Evolutionary conservation across 2,329 filamentous ascomycete genomes (phyloP), one percentile per base, ranked within the genome.

Genomic region (Arthrobotrys iridis): DNA sequence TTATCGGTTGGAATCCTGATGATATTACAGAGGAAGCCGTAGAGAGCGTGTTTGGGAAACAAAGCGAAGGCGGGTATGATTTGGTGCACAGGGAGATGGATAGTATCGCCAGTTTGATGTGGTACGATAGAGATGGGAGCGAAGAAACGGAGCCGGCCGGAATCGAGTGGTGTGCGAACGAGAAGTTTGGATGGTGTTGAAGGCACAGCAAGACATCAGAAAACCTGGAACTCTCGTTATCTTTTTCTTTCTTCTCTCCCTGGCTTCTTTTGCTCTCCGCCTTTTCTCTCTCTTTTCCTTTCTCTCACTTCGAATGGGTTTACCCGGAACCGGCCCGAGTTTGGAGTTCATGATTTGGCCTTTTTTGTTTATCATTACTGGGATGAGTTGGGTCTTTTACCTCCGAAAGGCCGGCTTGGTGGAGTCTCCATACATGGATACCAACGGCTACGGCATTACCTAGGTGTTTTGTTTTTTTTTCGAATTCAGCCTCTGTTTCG

Each of bases 101-200:
- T 60, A 76, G 72, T 60, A 76, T 76, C 43, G 72, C 72, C 24
- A 76, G 72, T 33, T 37, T 76, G 58, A 76, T 76, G 72, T 76
- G 72, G 72, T 76, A 76, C 20, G 60, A 73, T 30, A 55, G 59
- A 20, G 63, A 75, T 20, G 58, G 55, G 2, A 40, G 72, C 5
- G 72, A 76, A 11, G 72, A 70, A 37, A 55, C 52, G 15, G 72
- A 76, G 50, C 72, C 72, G 3, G 50, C 22, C 10, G 60, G 66
- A 8, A 66, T 76, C 10, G 72, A 76, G 41, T 76, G 72, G 72
- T 45, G 59, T 22, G 43, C 58, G 40, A 76, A 76, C 13, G 72
- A 76, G 43, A 76, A 76, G 35, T 76, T 55, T 33, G 72, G 48
- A n/a, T 76, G 72, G 72, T 76, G 72, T 52, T 76, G 35, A 76